Conservation (phyloP, 2,329 filamentous ascomycete species). For the Trichophyton rubrum region DNA sequence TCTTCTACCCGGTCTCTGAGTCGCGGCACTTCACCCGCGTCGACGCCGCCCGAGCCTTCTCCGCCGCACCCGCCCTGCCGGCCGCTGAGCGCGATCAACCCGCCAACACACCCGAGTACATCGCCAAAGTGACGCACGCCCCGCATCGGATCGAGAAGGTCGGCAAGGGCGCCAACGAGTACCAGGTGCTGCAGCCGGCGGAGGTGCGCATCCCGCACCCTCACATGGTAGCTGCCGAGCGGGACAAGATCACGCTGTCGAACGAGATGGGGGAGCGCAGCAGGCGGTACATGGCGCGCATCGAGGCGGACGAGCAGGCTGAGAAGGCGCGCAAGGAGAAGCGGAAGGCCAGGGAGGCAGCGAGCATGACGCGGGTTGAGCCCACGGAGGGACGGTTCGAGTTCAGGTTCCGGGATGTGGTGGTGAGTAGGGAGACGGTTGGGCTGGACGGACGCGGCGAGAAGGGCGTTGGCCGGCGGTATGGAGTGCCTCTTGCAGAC, state of each 20-base stretch:
- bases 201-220: constrained; percentile 54
- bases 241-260: constrained; percentile 30
- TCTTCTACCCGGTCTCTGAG: constrained; percentile 53
- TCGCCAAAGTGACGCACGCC: constrained; percentile 20
- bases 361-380: constrained; percentile 32
- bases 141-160: constrained; percentile 29
- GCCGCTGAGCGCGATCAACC: constrained; percentile 16
- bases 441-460: constrained; percentile 43
- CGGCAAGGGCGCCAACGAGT: constrained; percentile 31
- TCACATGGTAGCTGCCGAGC: constrained; percentile 41
- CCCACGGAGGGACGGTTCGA: constrained; percentile 43
- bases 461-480: constrained; percentile 45
- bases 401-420: constrained; percentile 46
- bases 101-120: constrained; percentile 24
- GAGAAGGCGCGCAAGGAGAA: constrained; percentile 29
- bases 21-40: constrained; percentile 52
- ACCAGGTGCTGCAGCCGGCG: constrained; percentile 46
- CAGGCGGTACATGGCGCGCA: constrained; percentile 34
- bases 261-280: constrained; percentile 23
- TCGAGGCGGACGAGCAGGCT: constrained; percentile 28
- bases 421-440: constrained; percentile 42
- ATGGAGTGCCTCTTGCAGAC: constrained; percentile 50
- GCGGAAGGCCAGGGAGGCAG: constrained; percentile 33
- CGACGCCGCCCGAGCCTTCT: constrained; percentile 52
- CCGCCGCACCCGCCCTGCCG: constrained; percentile 29